phyloP scores from a whole-genome alignment of 1,284 basidiomycete species.

The Puccinia horiana region DNA sequence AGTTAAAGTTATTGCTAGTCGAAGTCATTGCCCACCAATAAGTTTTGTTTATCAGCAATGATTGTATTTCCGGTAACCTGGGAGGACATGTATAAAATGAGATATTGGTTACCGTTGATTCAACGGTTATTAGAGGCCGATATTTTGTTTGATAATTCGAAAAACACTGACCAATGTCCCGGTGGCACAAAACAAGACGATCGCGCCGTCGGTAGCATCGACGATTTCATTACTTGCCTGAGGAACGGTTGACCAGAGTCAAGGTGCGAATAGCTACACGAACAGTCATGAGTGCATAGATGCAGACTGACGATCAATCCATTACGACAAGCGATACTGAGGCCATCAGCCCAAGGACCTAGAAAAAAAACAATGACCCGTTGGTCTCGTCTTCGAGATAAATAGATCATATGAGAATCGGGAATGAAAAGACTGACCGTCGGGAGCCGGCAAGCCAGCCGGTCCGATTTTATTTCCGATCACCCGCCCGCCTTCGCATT shows the following conservation, averaged over 20 bases:
- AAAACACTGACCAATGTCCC: slow-evolving; percentile 37
- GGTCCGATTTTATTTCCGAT: slow-evolving; percentile 48
- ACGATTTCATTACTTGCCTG: slow-evolving; percentile 50
- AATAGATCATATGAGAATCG: neutral
- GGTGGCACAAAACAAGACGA: slow-evolving; percentile 49
- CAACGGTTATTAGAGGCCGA: too few relatives aligned
- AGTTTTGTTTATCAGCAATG: slow-evolving; percentile 43
- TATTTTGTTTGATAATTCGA: neutral
- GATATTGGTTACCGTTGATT: neutral
- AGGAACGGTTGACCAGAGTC: neutral
- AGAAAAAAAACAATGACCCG: neutral
- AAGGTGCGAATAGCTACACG: neutral
- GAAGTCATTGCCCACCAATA: slow-evolving; percentile 26
- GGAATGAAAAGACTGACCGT: slow-evolving; percentile 29
- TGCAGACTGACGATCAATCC: slow-evolving; percentile 35
- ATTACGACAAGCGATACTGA: slow-evolving; percentile 47
- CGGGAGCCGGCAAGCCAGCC: slow-evolving; percentile 28
- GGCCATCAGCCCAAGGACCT: slow-evolving; percentile 49
- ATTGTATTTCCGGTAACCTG: slow-evolving; percentile 49
- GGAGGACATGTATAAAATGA: neutral
- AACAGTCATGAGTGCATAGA: neutral
- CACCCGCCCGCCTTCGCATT: slow-evolving; percentile 33
- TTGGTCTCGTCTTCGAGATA: neutral
- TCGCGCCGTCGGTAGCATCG: slow-evolving; percentile 47
- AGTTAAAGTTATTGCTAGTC: too few relatives aligned